Evolutionary conservation across 148 eudicot species (phyloP), one percentile per base, ranked within the genome.

Genomic region (Fagopyrum homotropicum): DNA sequence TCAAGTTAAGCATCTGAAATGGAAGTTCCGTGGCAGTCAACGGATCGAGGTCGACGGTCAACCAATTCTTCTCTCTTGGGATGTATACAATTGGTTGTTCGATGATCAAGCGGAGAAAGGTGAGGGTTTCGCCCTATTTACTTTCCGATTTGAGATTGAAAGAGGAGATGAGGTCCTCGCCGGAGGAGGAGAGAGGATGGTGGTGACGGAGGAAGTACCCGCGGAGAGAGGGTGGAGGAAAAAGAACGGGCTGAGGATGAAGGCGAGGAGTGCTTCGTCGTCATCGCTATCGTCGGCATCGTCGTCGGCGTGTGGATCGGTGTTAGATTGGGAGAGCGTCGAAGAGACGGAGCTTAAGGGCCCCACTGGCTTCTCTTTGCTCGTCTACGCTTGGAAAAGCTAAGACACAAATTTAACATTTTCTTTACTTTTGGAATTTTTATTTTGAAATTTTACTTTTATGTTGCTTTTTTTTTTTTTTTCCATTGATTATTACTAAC

Each of bases 21-120:
- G 98, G 98, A 90, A 90, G 51, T 93, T 93, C 77, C 84, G 98
- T 2, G 98, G 98, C 1, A 90, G 88, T 69, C 93, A 90, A 72
- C 79, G 91, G 30, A 73, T 93, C 8, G 88, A 89, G 40, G 75
- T 90, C 1, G 96, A 93, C 22, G 98, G 93, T 10, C 76, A 83
- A 7, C 73, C 57, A 6, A 80, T 93, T 43, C 90, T 83, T 10
- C 75, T 93, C 1, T 93, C 96, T 0, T 93, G 98, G 98, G 98
- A 93, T 40, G 96, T 87, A 0, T 83, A 89, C 29, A 87, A 87
- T 61, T 90, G 96, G 98, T 12, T 93, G 3, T 93, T 87, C 17
- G 87, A 86, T 1, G 84, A 81, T 0, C 85, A 80, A 4, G 68
- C 44, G 6, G 83, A 84, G 3, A 59, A 59, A 26, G 66, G 45